These are phyloP conservation scores for Amylostereum areolatum DNA, from an alignment of 1,284 basidiomycete species.

Conservation along the genomic window DNA sequence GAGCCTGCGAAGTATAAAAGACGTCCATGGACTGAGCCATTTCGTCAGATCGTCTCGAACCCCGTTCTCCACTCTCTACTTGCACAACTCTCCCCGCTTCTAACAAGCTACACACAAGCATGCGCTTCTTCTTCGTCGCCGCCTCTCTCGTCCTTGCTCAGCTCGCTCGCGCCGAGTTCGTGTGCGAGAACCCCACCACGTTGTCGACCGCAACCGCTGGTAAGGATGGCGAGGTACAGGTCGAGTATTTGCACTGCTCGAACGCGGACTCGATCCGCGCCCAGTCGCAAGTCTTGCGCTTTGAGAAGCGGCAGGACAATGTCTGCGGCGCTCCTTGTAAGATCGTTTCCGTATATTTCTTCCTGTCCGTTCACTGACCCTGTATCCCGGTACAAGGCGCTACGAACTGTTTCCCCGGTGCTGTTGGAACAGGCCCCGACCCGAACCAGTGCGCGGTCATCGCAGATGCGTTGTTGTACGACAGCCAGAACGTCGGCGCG, in stretches of 20 bases:
- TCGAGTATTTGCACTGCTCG: slow-evolving; percentile 26
- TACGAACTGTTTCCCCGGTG: slow-evolving; percentile 35
- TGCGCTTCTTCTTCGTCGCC: slow-evolving; percentile 9
- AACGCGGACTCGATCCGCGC: slow-evolving; percentile 9
- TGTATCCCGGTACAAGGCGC: slow-evolving; percentile 26
- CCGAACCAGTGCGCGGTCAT: slow-evolving; percentile 41
- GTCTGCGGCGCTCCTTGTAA: slow-evolving; percentile 37
- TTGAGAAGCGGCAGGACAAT: slow-evolving; percentile 21
- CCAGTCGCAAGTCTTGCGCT: not conserved
- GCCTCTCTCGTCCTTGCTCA: slow-evolving; percentile 8
- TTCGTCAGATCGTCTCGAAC: too few relatives aligned
- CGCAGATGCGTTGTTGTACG: slow-evolving; percentile 38
- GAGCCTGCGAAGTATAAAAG: too few relatives aligned
- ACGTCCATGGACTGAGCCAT: too few relatives aligned
- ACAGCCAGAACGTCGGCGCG: slow-evolving; percentile 36
- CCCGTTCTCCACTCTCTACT: too few relatives aligned
- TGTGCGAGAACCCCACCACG: slow-evolving; percentile 15
- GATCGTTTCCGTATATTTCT: slow-evolving; percentile 4
- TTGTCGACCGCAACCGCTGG: slow-evolving; percentile 27
- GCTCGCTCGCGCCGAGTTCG: slow-evolving; percentile 9
- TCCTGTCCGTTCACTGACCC: not conserved
- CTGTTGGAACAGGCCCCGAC: slow-evolving; percentile 37
- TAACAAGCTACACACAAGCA: too few relatives aligned
- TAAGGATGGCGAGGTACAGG: slow-evolving; percentile 28
- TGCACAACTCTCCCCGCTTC: too few relatives aligned